Conservation (phyloP, 148 eudicot genomes). For the Camellia lanceoleosa region DNA sequence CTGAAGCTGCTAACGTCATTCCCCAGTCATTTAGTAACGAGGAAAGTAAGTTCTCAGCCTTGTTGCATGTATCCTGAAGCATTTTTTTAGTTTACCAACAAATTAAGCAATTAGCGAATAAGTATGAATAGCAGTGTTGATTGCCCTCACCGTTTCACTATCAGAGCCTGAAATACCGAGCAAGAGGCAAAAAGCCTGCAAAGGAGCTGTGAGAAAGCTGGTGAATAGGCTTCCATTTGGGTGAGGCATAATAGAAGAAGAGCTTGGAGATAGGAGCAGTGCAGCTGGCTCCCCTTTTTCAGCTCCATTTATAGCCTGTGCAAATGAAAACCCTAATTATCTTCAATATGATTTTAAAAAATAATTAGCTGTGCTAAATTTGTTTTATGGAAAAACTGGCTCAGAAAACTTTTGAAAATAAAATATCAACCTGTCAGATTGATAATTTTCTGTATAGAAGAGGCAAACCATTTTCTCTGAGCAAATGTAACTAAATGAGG, state of each 20-base stretch:
- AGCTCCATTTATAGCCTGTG: conserved; percentile 62
- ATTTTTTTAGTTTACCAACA: conserved; percentile 2
- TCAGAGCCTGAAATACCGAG: conserved; percentile 70
- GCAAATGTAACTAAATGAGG: background rate
- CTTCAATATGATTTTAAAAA: background rate
- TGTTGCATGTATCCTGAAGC: conserved; percentile 54
- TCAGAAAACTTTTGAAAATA: background rate
- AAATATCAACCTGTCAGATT: background rate
- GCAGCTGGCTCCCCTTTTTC: conserved; percentile 82
- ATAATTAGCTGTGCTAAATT: background rate
- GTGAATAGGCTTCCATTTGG: conserved; percentile 80
- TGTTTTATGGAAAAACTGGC: background rate
- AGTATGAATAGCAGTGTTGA: conserved; percentile 6
- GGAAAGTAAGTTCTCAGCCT: conserved; percentile 59
- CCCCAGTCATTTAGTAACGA: conserved; percentile 67
- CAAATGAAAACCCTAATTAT: conserved; percentile 22
- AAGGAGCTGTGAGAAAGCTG: conserved; percentile 72
- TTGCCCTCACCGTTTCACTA: conserved; percentile 47
- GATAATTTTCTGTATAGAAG: conserved; percentile 1
- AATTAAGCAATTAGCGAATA: conserved; percentile 7
- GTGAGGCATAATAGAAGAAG: conserved; percentile 43
- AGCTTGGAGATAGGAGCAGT: conserved; percentile 69
- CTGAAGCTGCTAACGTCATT: conserved; percentile 46
- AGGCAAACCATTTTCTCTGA: background rate
- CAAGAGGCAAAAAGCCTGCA: conserved; percentile 69